Conservation (phyloP, 2,329 filamentous ascomycete genomes). For the Ceratocystis diversiconidia region DNA sequence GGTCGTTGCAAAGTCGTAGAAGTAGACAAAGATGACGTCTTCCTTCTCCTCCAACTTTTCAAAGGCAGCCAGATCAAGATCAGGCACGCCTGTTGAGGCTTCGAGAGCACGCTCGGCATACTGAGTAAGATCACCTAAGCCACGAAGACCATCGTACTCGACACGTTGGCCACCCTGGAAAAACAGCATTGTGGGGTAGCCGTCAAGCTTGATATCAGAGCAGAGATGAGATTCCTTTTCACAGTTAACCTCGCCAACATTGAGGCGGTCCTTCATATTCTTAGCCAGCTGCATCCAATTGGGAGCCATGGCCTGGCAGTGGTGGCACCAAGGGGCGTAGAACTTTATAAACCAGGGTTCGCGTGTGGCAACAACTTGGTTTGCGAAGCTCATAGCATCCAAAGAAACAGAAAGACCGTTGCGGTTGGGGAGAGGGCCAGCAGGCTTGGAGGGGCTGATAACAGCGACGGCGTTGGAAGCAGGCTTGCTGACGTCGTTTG, state of each 20-base stretch:
- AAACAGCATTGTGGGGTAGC: slow-evolving; percentile 82
- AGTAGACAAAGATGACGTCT: slow-evolving; percentile 93
- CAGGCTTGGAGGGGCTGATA: slow-evolving; percentile 36
- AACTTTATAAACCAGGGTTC: slow-evolving; percentile 99
- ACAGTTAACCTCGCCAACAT: slow-evolving; percentile 93
- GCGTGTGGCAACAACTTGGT: slow-evolving; percentile 67
- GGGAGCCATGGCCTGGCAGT: slow-evolving; percentile 85
- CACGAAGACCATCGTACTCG: slow-evolving; percentile 84
- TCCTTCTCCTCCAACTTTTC: slow-evolving; percentile 79
- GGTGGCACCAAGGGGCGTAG: slow-evolving; percentile 92
- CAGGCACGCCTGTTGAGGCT: slow-evolving; percentile 58
- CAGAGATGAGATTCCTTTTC: slow-evolving; percentile 76
- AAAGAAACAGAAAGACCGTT: slow-evolving; percentile 62
- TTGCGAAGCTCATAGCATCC: slow-evolving; percentile 74
- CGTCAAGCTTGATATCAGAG: slow-evolving; percentile 68
- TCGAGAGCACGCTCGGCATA: slow-evolving; percentile 81
- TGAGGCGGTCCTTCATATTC: slow-evolving; percentile 78
- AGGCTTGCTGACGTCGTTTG: slow-evolving; percentile 21
- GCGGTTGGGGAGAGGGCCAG: slow-evolving; percentile 49
- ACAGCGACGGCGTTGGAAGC: slow-evolving; percentile 20
- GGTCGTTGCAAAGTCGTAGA: slow-evolving; percentile 91
- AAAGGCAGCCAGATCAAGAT: slow-evolving; percentile 65
- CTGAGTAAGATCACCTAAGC: slow-evolving; percentile 74
- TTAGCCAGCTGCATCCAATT: slow-evolving; percentile 82
- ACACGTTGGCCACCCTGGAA: slow-evolving; percentile 84